Evolutionary conservation across 306 rosid species (phyloP).

Genomic region (Fragaria iinumae): DNA sequence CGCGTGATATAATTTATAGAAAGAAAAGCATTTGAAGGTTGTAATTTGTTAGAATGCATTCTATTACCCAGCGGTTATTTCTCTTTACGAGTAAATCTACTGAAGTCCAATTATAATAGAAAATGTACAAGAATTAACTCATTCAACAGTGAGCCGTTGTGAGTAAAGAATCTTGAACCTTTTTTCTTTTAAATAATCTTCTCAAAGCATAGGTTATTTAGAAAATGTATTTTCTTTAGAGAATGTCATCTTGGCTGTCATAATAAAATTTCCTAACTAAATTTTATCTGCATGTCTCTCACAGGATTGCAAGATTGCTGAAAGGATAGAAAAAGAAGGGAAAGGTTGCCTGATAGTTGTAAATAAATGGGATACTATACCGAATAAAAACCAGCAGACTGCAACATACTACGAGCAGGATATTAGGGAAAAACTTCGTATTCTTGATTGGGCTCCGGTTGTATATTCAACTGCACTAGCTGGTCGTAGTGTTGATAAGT

Average conservation of each 20-base stretch:
- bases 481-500: conserved; percentile 87
- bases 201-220: not conserved
- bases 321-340: conserved; percentile 89
- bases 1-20: not conserved
- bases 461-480: conserved; percentile 89
- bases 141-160: not conserved
- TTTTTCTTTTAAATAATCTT: not conserved
- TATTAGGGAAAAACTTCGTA: conserved; percentile 86
- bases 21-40: not conserved
- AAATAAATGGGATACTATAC: conserved; percentile 97
- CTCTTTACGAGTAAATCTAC: not conserved
- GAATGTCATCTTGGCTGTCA: not conserved
- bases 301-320: conserved; percentile 93
- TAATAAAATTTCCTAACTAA: not conserved
- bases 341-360: conserved; percentile 94
- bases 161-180: not conserved
- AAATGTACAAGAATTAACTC: not conserved
- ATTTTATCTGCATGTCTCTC: conserved; percentile 26
- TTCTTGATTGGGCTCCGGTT: conserved; percentile 85
- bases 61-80: not conserved
- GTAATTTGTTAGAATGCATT: not conserved
- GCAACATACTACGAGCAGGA: conserved; percentile 82
- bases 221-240: not conserved
- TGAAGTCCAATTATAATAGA: not conserved
- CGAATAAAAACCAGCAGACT: conserved; percentile 90